phyloP scores from a whole-genome alignment of 108 stramenopile genomes.

The Parietichytrium sp. region DNA sequence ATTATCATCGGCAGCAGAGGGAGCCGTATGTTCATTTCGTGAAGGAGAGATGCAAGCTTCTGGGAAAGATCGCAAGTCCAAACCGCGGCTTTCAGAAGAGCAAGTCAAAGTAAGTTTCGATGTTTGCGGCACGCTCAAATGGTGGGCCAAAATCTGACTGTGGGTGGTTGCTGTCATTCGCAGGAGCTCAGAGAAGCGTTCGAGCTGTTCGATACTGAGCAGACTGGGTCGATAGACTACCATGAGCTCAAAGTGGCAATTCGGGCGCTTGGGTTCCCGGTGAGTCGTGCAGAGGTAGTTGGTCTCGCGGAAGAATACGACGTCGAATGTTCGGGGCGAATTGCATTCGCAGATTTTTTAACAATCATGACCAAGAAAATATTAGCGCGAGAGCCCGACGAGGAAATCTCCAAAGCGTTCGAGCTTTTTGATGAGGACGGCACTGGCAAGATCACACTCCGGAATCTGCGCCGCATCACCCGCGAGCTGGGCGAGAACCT shows the following conservation, averaged over 20 bases:
- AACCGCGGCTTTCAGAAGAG: no score
- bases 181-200: constrained; percentile 63
- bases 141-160: no score
- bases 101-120: no score
- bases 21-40: no score
- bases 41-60: no score
- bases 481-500: constrained; percentile 67
- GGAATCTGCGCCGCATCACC: constrained; percentile 59
- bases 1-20: no score
- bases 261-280: constrained; percentile 63
- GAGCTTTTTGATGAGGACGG: constrained; percentile 62
- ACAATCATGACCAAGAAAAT: constrained; percentile 56
- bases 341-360: constrained; percentile 55
- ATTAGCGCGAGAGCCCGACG: constrained; percentile 60
- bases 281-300: constrained; percentile 57
- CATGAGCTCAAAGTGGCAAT: constrained; percentile 66
- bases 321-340: constrained; percentile 50
- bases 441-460: constrained; percentile 51
- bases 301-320: constrained; percentile 57
- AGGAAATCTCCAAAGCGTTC: constrained; percentile 66
- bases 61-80: no score
- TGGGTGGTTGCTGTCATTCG: no score
- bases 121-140: no score
- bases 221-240: constrained; percentile 57
- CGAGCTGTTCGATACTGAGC: constrained; percentile 61